These are phyloP conservation scores for Agaricus blazei DNA, from an alignment of 768 basidiomycete genomes.

Conservation along the genomic window DNA sequence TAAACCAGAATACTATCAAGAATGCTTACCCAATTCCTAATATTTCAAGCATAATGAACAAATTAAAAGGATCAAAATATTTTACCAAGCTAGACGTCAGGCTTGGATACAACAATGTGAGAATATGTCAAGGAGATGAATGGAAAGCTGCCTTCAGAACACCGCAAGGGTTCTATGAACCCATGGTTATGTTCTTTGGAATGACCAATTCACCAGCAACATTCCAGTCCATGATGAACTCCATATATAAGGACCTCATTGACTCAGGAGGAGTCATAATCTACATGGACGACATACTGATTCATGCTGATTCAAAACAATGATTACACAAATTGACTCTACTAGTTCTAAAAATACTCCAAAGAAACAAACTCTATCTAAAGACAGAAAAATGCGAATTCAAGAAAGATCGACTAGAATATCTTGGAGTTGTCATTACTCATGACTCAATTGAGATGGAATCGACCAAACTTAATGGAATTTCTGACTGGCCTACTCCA, in stretches of 20 bases:
- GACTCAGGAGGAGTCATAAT: no score
- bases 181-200: slow-evolving; percentile 16
- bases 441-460: slow-evolving; percentile 23
- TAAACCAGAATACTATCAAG: slow-evolving; percentile 28
- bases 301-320: no score
- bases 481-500: slow-evolving; percentile 32
- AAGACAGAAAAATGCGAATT: slow-evolving; percentile 10
- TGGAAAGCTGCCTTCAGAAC: slow-evolving; percentile 9
- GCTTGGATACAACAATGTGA: slow-evolving; percentile 5
- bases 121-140: slow-evolving; percentile 3
- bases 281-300: no score
- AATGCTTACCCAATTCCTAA: slow-evolving; percentile 29
- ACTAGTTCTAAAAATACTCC: no score
- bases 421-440: slow-evolving; percentile 3
- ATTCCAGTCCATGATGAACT: slow-evolving; percentile 13
- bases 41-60: slow-evolving; percentile 24
- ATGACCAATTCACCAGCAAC: slow-evolving; percentile 13
- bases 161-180: slow-evolving; percentile 14
- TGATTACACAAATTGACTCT: no score
- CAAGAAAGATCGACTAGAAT: background rate
- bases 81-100: slow-evolving; percentile 8
- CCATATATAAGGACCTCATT: no score
- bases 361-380: no score
- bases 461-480: slow-evolving; percentile 29
- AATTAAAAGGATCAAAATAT: slow-evolving; percentile 4